phyloP scores from a whole-genome alignment of 352 stramenopile species.

The Globisporangium carolinianum region DNA sequence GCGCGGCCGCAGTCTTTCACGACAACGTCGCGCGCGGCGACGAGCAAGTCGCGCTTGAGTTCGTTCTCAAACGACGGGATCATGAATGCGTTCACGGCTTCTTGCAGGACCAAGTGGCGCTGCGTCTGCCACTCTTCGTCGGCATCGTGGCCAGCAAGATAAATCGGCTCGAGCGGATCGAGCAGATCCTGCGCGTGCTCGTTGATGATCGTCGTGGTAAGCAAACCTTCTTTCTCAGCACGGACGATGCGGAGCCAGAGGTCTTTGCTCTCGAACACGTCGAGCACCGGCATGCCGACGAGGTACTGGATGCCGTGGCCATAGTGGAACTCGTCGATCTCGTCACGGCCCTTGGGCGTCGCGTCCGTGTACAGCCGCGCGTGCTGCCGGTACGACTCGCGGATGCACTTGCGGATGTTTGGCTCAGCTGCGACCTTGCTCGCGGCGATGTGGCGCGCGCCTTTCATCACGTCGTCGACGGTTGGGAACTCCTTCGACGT shows the following conservation, averaged over 20 bases:
- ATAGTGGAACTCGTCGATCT: constrained; percentile 88
- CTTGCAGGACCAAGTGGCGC: constrained; percentile 74
- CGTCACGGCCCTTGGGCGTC: constrained; percentile 74
- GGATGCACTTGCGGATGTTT: constrained; percentile 79
- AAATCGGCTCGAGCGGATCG: constrained; percentile 75
- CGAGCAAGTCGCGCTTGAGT: constrained; percentile 68
- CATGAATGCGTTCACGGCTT: constrained; percentile 81
- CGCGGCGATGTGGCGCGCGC: constrained; percentile 82
- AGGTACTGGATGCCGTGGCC: constrained; percentile 84
- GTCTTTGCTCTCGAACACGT: constrained; percentile 66
- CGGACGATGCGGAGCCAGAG: constrained; percentile 73
- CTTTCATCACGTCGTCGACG: constrained; percentile 85
- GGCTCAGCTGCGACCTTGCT: constrained; percentile 78
- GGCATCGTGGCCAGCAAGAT: constrained; percentile 40
- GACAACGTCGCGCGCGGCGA: constrained; percentile 60
- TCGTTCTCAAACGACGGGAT: constrained; percentile 84
- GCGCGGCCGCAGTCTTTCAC: constrained; percentile 69
- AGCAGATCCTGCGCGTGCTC: constrained; percentile 79
- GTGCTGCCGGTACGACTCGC: constrained; percentile 77
- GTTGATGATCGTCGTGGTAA: constrained; percentile 72
- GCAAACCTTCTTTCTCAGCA: constrained; percentile 79
- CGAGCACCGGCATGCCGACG: constrained; percentile 73
- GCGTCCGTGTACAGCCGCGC: constrained; percentile 69
- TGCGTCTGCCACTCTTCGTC: constrained; percentile 86
- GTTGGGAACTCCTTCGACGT: constrained; percentile 80